These are phyloP conservation scores for Lasiodiplodia hormozganensis DNA, from an alignment of 2,329 filamentous ascomycete genomes.

Conservation along the genomic window DNA sequence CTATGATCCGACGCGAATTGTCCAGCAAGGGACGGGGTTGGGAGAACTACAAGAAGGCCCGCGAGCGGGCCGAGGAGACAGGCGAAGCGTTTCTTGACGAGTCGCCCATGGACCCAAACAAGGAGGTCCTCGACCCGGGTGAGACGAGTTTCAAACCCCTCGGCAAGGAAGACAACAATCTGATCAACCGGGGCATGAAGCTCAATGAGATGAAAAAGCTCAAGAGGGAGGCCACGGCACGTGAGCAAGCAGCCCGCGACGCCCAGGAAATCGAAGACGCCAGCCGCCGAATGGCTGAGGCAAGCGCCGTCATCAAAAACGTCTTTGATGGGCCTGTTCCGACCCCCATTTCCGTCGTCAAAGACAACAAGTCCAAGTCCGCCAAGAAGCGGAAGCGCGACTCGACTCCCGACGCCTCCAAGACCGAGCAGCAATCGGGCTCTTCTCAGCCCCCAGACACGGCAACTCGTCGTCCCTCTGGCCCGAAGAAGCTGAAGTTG, in stretches of 20 bases:
- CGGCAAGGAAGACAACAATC: conserved; percentile 66
- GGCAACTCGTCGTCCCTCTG: conserved; percentile 36
- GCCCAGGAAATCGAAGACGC: conserved; percentile 46
- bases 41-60: conserved; percentile 60
- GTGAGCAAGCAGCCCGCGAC: conserved; percentile 56
- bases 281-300: conserved; percentile 42
- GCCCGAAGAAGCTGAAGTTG: conserved; percentile 39
- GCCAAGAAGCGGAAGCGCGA: conserved; percentile 64
- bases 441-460: conserved; percentile 34
- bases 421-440: conserved; percentile 29
- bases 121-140: conserved; percentile 61
- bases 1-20: conserved; percentile 83
- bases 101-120: conserved; percentile 33
- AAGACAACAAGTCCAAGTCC: conserved; percentile 31
- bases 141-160: conserved; percentile 65
- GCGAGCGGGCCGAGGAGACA: conserved; percentile 67
- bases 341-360: conserved; percentile 22
- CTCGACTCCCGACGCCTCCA: conserved; percentile 45
- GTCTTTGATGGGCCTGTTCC: conserved; percentile 24
- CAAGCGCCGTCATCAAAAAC: conserved; percentile 29
- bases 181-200: conserved; percentile 77
- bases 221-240: conserved; percentile 67
- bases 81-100: conserved; percentile 71
- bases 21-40: conserved; percentile 69
- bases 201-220: conserved; percentile 79